A percentile compares a stretch with the other conserved stretches of the same genome.
These are phyloP conservation scores for Xylaria palmicola DNA, from an alignment of 495 filamentous ascomycete species.

Conservation along the genomic window DNA sequence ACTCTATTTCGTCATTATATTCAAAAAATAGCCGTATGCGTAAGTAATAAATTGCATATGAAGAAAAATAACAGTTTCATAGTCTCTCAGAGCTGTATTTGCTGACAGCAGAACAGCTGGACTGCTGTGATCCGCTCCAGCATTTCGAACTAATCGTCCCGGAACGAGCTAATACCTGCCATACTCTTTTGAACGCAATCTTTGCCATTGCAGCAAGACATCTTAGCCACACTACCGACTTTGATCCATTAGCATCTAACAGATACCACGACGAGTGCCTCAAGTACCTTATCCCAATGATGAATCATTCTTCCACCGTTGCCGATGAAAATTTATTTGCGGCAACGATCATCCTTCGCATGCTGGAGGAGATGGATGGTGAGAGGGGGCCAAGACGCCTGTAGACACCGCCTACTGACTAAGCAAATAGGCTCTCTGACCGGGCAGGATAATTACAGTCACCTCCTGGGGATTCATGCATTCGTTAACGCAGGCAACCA, in stretches of 20 bases:
- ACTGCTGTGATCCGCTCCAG: constrained; percentile 55
- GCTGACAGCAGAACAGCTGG: constrained; percentile 42
- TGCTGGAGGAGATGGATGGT: constrained; percentile 63
- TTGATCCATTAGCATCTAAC: constrained; percentile 47
- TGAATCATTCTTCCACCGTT: constrained; percentile 51
- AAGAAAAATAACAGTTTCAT: no score
- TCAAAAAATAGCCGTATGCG: constrained; percentile 49
- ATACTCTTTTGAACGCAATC: constrained; percentile 58
- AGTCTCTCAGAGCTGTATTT: background rate
- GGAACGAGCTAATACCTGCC: constrained; percentile 45
- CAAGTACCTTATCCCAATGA: constrained; percentile 47
- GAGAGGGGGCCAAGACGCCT: constrained; percentile 14
- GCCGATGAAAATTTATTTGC: constrained; percentile 60
- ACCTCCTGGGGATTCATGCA: constrained; percentile 52
- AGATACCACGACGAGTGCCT: constrained; percentile 53
- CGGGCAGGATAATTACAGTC: constrained; percentile 40
- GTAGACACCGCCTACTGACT: constrained; percentile 14
- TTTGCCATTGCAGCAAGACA: constrained; percentile 58
- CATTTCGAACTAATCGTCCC: constrained; percentile 57
- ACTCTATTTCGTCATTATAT: constrained; percentile 49
- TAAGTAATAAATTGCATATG: constrained; percentile 25
- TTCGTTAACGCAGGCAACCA: constrained; percentile 44
- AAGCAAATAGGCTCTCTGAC: constrained; percentile 33
- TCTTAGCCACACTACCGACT: constrained; percentile 46
- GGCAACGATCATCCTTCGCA: constrained; percentile 59